Conservation (phyloP, 169 alveolate species). For the Cryptosporidium viatorum region DNA sequence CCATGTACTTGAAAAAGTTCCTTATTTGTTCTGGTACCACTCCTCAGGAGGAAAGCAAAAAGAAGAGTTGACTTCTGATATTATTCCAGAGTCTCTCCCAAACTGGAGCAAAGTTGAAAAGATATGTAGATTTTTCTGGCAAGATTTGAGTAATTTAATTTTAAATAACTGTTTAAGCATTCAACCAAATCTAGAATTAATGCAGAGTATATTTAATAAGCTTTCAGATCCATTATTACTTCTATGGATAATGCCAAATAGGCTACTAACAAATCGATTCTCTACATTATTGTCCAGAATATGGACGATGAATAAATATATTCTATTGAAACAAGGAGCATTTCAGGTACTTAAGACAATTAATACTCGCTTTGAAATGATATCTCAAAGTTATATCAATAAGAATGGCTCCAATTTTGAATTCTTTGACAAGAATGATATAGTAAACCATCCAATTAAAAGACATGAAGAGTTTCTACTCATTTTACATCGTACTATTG, state of each 20-base stretch:
- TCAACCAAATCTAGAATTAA: conserved; percentile 37
- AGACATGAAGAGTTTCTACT: conserved; percentile 65
- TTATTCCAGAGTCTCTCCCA: conserved; percentile 6
- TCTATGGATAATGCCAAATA: conserved; percentile 51
- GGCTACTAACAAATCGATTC: conserved; percentile 15
- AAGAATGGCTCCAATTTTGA: not conserved
- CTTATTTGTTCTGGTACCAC: conserved; percentile 32
- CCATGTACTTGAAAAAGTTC: not conserved
- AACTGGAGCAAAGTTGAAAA: conserved; percentile 41
- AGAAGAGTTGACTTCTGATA: not conserved
- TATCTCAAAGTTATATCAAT: not conserved
- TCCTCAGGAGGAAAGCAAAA: conserved; percentile 25
- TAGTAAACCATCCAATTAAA: conserved; percentile 12
- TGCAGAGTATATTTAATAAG: conserved; percentile 19
- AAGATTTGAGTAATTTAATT: conserved; percentile 36
- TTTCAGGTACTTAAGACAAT: conserved; percentile 32
- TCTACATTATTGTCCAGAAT: conserved; percentile 34
- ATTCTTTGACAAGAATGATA: conserved; percentile 11
- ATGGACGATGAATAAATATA: conserved; percentile 69
- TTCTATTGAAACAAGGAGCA: conserved; percentile 15
- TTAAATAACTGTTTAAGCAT: conserved; percentile 37
- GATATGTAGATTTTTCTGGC: conserved; percentile 20
- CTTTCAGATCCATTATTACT: conserved; percentile 15
- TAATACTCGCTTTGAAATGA: conserved; percentile 5
- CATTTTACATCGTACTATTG: conserved; percentile 55